Evolutionary conservation across 2,329 filamentous ascomycete genomes (phyloP), one percentile per base, ranked within the genome.

Genomic region (Colletotrichum sp.): DNA sequence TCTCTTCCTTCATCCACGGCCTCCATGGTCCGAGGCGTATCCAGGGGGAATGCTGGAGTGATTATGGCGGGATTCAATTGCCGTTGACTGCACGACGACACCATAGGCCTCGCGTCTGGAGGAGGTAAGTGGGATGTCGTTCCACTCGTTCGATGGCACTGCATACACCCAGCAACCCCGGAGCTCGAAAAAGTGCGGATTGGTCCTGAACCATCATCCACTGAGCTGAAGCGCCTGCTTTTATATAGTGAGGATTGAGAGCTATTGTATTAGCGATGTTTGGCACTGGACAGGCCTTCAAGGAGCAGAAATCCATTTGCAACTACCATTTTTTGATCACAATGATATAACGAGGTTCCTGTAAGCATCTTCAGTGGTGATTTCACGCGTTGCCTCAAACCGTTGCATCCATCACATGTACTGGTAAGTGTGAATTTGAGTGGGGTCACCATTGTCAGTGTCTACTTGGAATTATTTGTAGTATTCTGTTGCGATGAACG

Each of bases 21-120:
- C 10, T 21, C 3, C 3, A 13, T 52, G 6, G 2, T 52, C n/a
- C 10, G 6, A 8, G 44, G n/a, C 1, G 44, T 52, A 13, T 13
- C 5, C n/a, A 4, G 1, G 44, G 5, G 0, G 1, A 21, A 21
- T 52, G 13, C 6, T 21, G n/a, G 44, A 52, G 3, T 8, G 0
- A 8, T 52, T 13, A 21, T 8, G 2, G n/a, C 0, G 10, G 10
- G n/a, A 21, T 8, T 5, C n/a, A 52, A 12, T 2, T 52, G 44
- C n/a, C n/a, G 4, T 21, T 52, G 44, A 21, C 2, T 1, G 44
- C 6, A 52, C 44, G n/a, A 52, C 12, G 44, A 21, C 44, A 13
- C n/a, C n/a, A n/a, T n/a, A n/a, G n/a, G n/a, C n/a, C n/a, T n/a
- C n/a, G n/a, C n/a, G n/a, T n/a, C n/a, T n/a, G n/a, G n/a, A n/a